Base-by-base conservation (phyloP, 352 stramenopile genomes). In the Globisporangium carolinianum region DNA sequence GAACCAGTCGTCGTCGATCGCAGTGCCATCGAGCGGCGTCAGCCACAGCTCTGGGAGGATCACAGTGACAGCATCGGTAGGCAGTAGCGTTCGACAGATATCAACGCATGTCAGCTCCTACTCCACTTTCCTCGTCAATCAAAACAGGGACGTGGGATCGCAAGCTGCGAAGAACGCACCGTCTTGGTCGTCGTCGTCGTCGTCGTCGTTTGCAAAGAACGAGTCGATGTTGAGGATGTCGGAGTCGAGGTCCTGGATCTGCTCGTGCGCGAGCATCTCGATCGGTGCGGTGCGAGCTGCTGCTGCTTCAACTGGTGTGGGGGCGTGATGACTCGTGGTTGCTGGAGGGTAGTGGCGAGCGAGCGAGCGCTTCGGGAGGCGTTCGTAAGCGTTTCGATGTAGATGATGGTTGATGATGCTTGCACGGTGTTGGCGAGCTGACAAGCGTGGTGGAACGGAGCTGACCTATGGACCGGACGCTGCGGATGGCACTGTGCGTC, bases 141-240 rank as follows among this genome's bases (percentile, higher is more conserved):
- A 24, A 1, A 24, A 24, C 18, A 24, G 18, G 18, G 18, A 24
- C 18, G 18, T 24, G 18, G 18, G 18, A 24, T 24, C 18, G 18
- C 18, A 24, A 14, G 57, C 18, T 36, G 18, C 45, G 3, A 46
- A 11, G 9, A 35, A 12, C 62, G 54, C 39, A 69, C 66, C 66
- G 35, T 71, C 55, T 35, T 49, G 46, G 24, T 8, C 14, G 49
- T 12, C 4, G 1, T 61, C 36, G 6, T 71, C 60, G 17, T 67
- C 65, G 36, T 65, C 65, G 48, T 68, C 54, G 38, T 55, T 55
- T 1, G 47, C 63, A 24, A 74, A 71, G 57, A 71, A 74, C 4
- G 47, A 56, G 49, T 71, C 67, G 32, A 74, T 71, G 63, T 66
- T 74, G 42, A 74, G 55, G 32, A 71, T 68, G 9, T 71, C 60